These are phyloP conservation scores for Drechslerella coelobrocha DNA, from an alignment of 2,329 filamentous ascomycete species.

Conservation along the genomic window DNA sequence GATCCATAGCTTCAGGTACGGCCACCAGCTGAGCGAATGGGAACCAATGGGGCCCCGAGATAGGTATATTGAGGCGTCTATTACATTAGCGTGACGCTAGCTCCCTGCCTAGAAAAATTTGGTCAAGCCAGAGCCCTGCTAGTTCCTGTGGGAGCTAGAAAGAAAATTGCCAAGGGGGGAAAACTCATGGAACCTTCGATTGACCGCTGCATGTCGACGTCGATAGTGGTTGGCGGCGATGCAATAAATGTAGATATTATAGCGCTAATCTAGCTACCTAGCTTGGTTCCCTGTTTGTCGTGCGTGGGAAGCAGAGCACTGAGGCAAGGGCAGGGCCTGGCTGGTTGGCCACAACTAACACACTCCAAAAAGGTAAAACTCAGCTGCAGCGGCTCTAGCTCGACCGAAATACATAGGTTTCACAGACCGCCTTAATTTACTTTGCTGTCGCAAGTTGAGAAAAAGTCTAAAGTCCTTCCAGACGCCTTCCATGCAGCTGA, in stretches of 20 bases:
- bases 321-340: neutral
- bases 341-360: neutral
- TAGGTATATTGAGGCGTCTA: neutral
- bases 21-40: conserved; percentile 18
- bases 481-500: conserved; percentile 27
- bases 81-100: neutral
- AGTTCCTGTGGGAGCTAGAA: neutral
- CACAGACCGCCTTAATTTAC: neutral
- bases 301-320: neutral
- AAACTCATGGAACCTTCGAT: neutral
- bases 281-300: neutral
- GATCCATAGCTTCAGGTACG: neutral
- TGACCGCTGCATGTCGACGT: conserved; percentile 1
- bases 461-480: conserved; percentile 7
- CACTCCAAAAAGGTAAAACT: neutral
- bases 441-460: neutral
- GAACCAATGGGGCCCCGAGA: neutral
- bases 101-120: neutral
- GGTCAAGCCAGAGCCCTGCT: too few species aligned
- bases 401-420: neutral
- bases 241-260: neutral
- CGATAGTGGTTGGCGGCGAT: neutral
- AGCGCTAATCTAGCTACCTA: neutral
- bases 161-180: neutral
- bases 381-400: neutral